Evolutionary conservation across 805 yeast genomes (phyloP), one percentile per base, ranked within the genome.

Genomic region (Nakazawaea peltata): DNA sequence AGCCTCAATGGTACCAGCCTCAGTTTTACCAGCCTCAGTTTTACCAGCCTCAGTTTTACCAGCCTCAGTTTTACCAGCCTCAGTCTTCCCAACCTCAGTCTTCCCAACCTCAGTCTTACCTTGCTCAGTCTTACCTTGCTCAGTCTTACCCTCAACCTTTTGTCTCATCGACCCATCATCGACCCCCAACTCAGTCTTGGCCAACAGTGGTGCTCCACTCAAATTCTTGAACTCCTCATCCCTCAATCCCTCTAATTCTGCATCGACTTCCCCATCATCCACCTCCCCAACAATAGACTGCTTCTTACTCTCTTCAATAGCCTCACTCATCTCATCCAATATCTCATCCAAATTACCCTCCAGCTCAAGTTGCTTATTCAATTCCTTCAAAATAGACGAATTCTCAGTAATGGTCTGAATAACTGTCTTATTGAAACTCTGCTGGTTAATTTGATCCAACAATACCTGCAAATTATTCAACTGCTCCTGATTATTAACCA

Each of bases 11-110:
- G 28, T 34, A 4, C 37, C 37, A 8, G 18, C 26, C 12, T 34
- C 38, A 11, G 38, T 35, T 19, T 30, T 35, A n/a, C 34, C 38
- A 25, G 26, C 26, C 16, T 36, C 36, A 5, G 40, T 36, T 19
- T 36, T 29, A 4, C 33, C 38, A 13, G 22, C 26, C 26, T 34
- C 33, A 5, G 38, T 34, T 17, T 35, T 35, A 18, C 38, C 34
- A 14, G 28, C 19, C 19, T 34, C 37, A 23, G 33, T 28, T 19
- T 34, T 34, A 4, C 37, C 37, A 14, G 16, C 24, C 29, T 34
- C 37, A 16, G 37, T 35, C 25, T 35, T 35, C 14, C 38, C 38
- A 13, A 14, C 30, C 11, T 35, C 38, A n/a, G 34, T 35, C 16
- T 35, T 29, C 8, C 30, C 38, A 25, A 15, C 30, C 18, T 35